Base-by-base conservation (phyloP, 805 yeast species). In the Cyberlindnera mississippiensis region DNA sequence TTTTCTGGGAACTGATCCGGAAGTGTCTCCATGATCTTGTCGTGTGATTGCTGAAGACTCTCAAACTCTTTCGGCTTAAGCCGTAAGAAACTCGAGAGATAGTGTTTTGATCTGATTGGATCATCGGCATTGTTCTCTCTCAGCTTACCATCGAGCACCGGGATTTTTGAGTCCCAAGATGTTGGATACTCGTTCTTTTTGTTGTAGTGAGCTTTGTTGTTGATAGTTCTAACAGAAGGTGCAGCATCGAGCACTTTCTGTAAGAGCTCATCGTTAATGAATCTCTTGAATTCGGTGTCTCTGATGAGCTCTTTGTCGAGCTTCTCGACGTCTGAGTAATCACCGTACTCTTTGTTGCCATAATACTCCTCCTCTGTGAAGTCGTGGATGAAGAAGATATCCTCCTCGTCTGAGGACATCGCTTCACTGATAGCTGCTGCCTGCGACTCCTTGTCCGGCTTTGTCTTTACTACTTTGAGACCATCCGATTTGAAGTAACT, bases 1-100 rank as follows among this genome's bases (percentile, higher is more conserved):
- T 53, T 48, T 34, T 63, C 71, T 1, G 77, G 77, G 8, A 60
- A 56, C 40, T 62, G 60, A 2, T 66, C 61, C 0, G 76, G 76
- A 24, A 72, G 54, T 29, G 63, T 64, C 3, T 53, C 46, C 24
- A 56, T 19, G 34, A 54, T 44, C n/a, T 33, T 37, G 9, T 42
- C 44, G 35, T 58, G 62, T 7, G 58, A 48, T 1, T 38, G 31
- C 27, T 50, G 49, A 16, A 58, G 18, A 4, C 44, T 18, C 14
- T 40, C 26, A 10, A 45, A 40, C 33, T 56, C 62, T 4, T 36
- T 28, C 1, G 42, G 48, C 2, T 36, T 37, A 12, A 58, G 14
- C 30, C 42, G 41, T 9, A 58, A 28, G 31, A 44, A 58, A 2
- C 50, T 42, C 5, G 44, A 31, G 1, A 58, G 40, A 31, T 50